phyloP scores from a whole-genome alignment of 768 basidiomycete species.

The Boletus patriciae region DNA sequence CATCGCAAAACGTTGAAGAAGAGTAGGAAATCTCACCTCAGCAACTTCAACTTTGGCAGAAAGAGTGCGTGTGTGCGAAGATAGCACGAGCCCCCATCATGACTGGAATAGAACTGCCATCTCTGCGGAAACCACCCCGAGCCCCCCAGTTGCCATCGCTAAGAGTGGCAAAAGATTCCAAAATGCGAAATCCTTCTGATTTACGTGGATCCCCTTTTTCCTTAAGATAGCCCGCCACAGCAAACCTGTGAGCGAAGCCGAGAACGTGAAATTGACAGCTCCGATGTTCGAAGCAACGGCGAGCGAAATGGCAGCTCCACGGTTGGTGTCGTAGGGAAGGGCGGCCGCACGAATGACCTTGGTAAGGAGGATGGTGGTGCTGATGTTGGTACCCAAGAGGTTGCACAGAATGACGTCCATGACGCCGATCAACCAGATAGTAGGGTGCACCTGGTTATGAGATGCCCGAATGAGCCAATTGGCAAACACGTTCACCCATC shows the following conservation, averaged over 20 bases:
- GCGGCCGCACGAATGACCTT: slow-evolving; percentile 63
- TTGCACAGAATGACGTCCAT: slow-evolving; percentile 76
- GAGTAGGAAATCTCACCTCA: no score
- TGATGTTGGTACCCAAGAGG: slow-evolving; percentile 86
- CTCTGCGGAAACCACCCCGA: slow-evolving; percentile 72
- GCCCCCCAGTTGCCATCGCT: slow-evolving; percentile 62
- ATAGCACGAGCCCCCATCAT: neutral
- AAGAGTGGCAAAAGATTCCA: slow-evolving; percentile 70
- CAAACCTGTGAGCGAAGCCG: slow-evolving; percentile 84
- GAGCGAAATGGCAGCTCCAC: slow-evolving; percentile 67
- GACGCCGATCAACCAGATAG: slow-evolving; percentile 69
- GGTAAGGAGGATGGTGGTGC: slow-evolving; percentile 84
- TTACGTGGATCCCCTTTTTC: slow-evolving; percentile 69
- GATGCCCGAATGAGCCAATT: slow-evolving; percentile 59
- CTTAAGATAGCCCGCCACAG: slow-evolving; percentile 75
- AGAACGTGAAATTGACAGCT: slow-evolving; percentile 87
- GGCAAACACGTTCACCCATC: slow-evolving; percentile 87
- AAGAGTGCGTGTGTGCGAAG: no score
- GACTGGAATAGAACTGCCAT: slow-evolving; percentile 53
- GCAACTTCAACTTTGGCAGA: no score
- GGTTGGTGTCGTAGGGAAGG: slow-evolving; percentile 34
- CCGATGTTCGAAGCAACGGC: slow-evolving; percentile 89
- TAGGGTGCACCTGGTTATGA: slow-evolving; percentile 41
- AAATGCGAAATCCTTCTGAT: slow-evolving; percentile 59
- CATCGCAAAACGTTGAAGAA: no score